These are phyloP conservation scores for Conticribra weissflogii DNA, from an alignment of 108 stramenopile species.

Conservation along the genomic window DNA sequence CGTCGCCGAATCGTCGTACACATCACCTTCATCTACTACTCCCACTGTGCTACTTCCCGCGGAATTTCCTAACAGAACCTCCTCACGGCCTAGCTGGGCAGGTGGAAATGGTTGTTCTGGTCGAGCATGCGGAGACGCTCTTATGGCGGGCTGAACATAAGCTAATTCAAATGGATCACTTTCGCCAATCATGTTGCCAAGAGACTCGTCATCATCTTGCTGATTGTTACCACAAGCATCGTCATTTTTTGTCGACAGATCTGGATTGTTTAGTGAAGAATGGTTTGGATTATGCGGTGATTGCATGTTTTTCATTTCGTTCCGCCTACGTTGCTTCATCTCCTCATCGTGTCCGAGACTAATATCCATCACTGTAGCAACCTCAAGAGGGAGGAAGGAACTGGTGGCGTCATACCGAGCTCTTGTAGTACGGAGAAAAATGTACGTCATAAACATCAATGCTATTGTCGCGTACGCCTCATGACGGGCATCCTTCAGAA, in stretches of 20 bases:
- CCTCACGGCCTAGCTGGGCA: conserved; percentile 80
- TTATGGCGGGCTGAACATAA: conserved; percentile 82
- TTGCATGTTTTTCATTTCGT: conserved; percentile 28
- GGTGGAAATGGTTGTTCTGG: conserved; percentile 92
- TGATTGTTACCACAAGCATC: conserved; percentile 14
- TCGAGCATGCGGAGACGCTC: conserved; percentile 77
- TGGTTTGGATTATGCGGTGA: background rate
- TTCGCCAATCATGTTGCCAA: conserved; percentile 62
- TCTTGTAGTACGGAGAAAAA: conserved; percentile 83
- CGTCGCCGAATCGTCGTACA: conserved; percentile 72
- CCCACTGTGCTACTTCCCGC: conserved; percentile 46
- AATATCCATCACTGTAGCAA: conserved; percentile 92
- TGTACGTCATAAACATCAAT: conserved; percentile 85
- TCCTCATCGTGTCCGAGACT: conserved; percentile 76
- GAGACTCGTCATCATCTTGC: conserved; percentile 50
- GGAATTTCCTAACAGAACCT: conserved; percentile 50
- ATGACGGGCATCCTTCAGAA: conserved; percentile 86
- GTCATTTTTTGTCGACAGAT: background rate
- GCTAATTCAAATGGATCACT: conserved; percentile 83
- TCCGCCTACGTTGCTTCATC: conserved; percentile 25
- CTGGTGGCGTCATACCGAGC: conserved; percentile 87
- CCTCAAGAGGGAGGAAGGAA: conserved; percentile 82
- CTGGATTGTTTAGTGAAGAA: conserved; percentile 7
- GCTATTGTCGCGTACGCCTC: conserved; percentile 90
- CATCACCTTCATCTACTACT: conserved; percentile 46